A percentile compares a stretch with the other conserved stretches of the same genome.
Evolutionary conservation across 2,329 filamentous ascomycete species (phyloP).

Genomic region (Chrysoporthe cubensis): DNA sequence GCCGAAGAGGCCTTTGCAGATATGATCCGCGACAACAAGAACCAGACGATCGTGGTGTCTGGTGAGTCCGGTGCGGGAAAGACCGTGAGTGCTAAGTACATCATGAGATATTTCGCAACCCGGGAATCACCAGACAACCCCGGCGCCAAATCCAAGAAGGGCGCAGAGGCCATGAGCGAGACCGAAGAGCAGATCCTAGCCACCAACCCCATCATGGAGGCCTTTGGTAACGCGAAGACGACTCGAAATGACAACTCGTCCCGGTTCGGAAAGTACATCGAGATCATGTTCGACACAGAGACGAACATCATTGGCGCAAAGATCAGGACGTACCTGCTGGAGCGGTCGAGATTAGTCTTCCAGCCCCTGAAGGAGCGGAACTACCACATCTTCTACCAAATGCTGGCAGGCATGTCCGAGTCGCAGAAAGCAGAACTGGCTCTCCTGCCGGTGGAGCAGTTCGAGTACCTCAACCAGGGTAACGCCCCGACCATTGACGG

Average conservation of each 20-base stretch:
- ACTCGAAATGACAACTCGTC: conserved; percentile 99
- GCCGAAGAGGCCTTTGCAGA: conserved; percentile 98
- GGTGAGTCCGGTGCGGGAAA: conserved; percentile 98
- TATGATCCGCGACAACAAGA: conserved; percentile 94
- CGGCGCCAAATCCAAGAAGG: conserved; percentile 74
- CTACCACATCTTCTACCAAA: conserved; percentile 99
- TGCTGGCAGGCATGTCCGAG: conserved; percentile 89
- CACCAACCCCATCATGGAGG: conserved; percentile 99
- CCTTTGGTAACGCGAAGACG: conserved; percentile 99
- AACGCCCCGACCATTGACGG: conserved; percentile 89
- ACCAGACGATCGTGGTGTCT: conserved; percentile 99
- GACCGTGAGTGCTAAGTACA: conserved; percentile 99
- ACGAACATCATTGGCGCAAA: conserved; percentile 98
- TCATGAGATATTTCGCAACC: conserved; percentile 99
- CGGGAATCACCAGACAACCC: conserved; percentile 91
- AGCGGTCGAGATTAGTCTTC: conserved; percentile 94
- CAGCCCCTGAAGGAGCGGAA: conserved; percentile 97
- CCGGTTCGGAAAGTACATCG: conserved; percentile 98
- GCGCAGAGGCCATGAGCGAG: conserved; percentile 86
- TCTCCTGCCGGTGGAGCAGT: conserved; percentile 83
- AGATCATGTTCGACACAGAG: conserved; percentile 97
- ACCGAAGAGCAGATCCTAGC: conserved; percentile 98
- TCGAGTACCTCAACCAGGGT: conserved; percentile 95
- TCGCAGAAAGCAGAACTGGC: conserved; percentile 79
- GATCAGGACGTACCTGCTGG: conserved; percentile 93